phyloP scores from a whole-genome alignment of 78 protist genomes.

The Dictyostelium discoideum region dicty_2.7 NC_007089.4:4386001-4386500 shows the following conservation, averaged over 20 bases:
- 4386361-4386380: conserved; percentile 65
- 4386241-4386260: not conserved
- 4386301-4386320: conserved; percentile 17
- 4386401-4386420: conserved; percentile 53
- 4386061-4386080: conserved; percentile 5
- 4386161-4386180: conserved; percentile 39
- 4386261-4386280: not conserved
- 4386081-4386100: conserved; percentile 67
- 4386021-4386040: not conserved
- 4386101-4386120: conserved; percentile 70
- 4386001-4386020: not conserved
- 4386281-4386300: not conserved
- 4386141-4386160: conserved; percentile 42
- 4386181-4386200: conserved; percentile 60
- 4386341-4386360: conserved; percentile 68
- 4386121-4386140: conserved; percentile 57
- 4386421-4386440: conserved; percentile 69
- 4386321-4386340: conserved; percentile 19
- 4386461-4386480: conserved; percentile 72
- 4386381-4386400: conserved; percentile 24
- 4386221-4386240: conserved; percentile 59
- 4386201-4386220: conserved; percentile 43
- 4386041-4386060: conserved; percentile 11
- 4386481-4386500: conserved; percentile 69
- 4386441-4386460: conserved; percentile 69